phyloP scores from a whole-genome alignment of 495 filamentous ascomycete species.

The Hypomontagnella submonticulosa region DNA sequence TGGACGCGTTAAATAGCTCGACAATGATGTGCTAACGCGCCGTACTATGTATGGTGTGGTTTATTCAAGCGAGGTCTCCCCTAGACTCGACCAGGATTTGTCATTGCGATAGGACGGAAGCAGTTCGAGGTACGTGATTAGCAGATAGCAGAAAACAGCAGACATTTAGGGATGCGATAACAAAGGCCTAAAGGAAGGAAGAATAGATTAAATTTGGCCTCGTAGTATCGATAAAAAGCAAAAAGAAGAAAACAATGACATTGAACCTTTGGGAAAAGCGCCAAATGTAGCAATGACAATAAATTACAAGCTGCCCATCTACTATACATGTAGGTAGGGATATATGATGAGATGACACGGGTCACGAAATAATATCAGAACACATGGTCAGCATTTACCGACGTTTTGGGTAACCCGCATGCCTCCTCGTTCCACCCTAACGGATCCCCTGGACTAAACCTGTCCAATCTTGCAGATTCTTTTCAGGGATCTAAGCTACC shows the following conservation, averaged over 20 bases:
- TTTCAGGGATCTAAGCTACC: too few relatives aligned
- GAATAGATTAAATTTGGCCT: too few relatives aligned
- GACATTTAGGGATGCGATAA: constrained; percentile 9
- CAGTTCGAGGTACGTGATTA: not conserved
- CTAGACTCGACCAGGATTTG: constrained; percentile 12
- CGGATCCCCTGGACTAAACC: too few relatives aligned
- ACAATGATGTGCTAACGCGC: not conserved
- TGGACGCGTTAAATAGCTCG: constrained; percentile 12
- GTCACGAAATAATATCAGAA: constrained; percentile 37
- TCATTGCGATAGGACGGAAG: constrained; percentile 6
- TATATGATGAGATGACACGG: constrained; percentile 38
- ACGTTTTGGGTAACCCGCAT: constrained; percentile 19
- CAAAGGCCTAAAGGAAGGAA: constrained; percentile 15
- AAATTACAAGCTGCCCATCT: constrained; percentile 26
- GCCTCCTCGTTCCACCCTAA: constrained; percentile 24
- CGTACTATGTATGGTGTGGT: not conserved
- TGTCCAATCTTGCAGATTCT: not conserved
- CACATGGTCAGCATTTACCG: constrained; percentile 21
- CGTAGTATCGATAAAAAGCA: constrained; percentile 5
- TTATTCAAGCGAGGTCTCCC: not conserved
- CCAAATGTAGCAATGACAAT: constrained; percentile 25
- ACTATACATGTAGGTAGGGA: constrained; percentile 10
- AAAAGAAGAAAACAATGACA: constrained; percentile 3
- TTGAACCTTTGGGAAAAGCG: constrained; percentile 9
- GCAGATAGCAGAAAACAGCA: constrained; percentile 5